These are phyloP conservation scores for Paramecium bursaria DNA, from an alignment of 73 alveolate genomes.

Conservation along the genomic window DNA sequence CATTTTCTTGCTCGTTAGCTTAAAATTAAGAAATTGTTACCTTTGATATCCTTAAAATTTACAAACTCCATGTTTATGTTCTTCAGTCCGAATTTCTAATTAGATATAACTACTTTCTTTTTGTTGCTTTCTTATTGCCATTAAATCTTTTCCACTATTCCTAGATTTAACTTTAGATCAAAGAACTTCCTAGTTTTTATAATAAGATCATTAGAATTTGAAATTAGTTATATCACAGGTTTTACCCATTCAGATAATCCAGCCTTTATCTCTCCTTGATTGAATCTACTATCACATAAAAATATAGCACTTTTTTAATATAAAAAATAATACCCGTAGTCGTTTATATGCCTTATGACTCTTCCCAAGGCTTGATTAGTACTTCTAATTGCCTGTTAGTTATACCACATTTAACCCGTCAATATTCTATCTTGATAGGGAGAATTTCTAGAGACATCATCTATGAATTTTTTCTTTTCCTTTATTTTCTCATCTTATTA, in stretches of 20 bases:
- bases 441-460: constrained; percentile 69
- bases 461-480: constrained; percentile 88
- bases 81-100: too few relatives aligned
- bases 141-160: too few relatives aligned
- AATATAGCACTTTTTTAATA: constrained; percentile 7
- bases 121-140: too few relatives aligned
- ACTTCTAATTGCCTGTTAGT: constrained; percentile 90
- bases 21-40: too few relatives aligned
- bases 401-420: constrained; percentile 94
- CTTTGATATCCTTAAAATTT: too few relatives aligned
- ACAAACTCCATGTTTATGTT: too few relatives aligned
- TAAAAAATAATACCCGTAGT: constrained; percentile 80
- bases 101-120: too few relatives aligned
- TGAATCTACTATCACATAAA: constrained; percentile 52
- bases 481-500: constrained; percentile 86
- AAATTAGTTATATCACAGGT: constrained; percentile 28
- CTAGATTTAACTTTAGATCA: too few relatives aligned
- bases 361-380: constrained; percentile 97
- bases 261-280: not conserved
- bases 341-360: constrained; percentile 95
- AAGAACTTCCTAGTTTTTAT: too few relatives aligned
- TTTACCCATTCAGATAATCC: constrained; percentile 47
- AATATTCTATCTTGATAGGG: constrained; percentile 71
- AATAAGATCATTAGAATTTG: too few relatives aligned
- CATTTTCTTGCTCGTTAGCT: too few relatives aligned